A percentile compares a stretch with the other conserved stretches of the same genome.
phyloP scores from a whole-genome alignment of 768 basidiomycete species.

The Boletus subcaerulescens region DNA sequence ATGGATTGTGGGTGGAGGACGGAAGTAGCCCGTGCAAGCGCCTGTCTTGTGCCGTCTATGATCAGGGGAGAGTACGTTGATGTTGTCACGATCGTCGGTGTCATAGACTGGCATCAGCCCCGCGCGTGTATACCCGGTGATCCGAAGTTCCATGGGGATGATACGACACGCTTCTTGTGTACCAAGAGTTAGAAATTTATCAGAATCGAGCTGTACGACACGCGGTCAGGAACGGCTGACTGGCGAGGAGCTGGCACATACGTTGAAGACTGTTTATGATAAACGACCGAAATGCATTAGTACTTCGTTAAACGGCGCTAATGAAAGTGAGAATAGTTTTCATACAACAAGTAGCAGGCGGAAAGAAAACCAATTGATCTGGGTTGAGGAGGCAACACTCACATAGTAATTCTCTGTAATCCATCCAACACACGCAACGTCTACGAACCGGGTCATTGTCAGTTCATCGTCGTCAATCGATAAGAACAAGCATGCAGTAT shows the following conservation, averaged over 20 bases:
- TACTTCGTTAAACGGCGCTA: background rate
- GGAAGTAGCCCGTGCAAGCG: slow-evolving; percentile 24
- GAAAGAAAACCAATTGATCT: background rate
- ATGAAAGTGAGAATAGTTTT: background rate
- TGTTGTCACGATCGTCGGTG: background rate
- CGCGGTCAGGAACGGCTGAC: background rate
- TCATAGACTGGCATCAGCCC: slow-evolving; percentile 20
- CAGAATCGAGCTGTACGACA: slow-evolving; percentile 19
- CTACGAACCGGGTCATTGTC: slow-evolving; percentile 26
- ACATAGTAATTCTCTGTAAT: slow-evolving; percentile 54
- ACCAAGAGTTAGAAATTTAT: slow-evolving; percentile 30
- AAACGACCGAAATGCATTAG: background rate
- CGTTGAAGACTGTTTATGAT: slow-evolving; percentile 22
- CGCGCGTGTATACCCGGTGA: slow-evolving; percentile 36
- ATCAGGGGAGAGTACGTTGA: slow-evolving; percentile 17
- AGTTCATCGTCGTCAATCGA: background rate
- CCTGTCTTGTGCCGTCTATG: background rate
- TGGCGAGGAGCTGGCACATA: background rate
- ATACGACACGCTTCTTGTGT: slow-evolving; percentile 49
- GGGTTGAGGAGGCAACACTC: slow-evolving; percentile 21
- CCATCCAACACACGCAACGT: slow-evolving; percentile 58
- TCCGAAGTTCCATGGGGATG: slow-evolving; percentile 49
- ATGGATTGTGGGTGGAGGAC: slow-evolving; percentile 49
- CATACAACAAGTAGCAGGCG: background rate
- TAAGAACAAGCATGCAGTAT: too few species aligned